Evolutionary conservation across 1,139 yeast genomes (phyloP), one percentile per base, ranked within the genome.

Genomic region (Magnusiomyces fungicola): DNA sequence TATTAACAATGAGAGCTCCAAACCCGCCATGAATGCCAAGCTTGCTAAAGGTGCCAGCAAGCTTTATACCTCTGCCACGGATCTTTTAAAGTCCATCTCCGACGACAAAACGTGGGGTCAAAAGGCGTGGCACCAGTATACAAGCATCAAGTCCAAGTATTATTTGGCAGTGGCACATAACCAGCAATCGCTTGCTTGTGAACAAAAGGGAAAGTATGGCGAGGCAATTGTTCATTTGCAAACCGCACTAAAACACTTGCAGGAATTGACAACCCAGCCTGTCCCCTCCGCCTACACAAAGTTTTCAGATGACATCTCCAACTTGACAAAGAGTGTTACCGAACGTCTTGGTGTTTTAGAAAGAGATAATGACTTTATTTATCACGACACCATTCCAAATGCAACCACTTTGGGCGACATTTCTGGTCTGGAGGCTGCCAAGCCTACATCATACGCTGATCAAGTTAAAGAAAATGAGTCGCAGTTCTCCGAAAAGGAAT

Each of bases 301-400:
- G 1, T 53, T 64, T 19, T 48, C 51, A 22, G 57, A 56, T 3
- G 47, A 58, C 2, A 44, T 67, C 24, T 61, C 60, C 38, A 53
- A 61, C 4, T 49, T 57, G 32, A 40, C 52, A 2, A 65, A 66
- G 30, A 47, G 75, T 0, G 66, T 76, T 48, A 66, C 67, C 25
- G 71, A 73, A 39, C 76, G 77, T 46, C 61, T 79, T 42, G 64
- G 64, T 3, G 73, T 75, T 9, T 63, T 85, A 54, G 80, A 75
- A 33, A 87, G 85, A 58, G 97, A 92, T 61, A 92, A 92, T 61
- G 97, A 92, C 62, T 82, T 81, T 60, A 87, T 92, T 43, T 92
- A 86, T 60, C 95, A 92, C 64, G 90, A 83, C 25, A 63, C 74
- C 1, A 71, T 90, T 14, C 95, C 95, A 0, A 73, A 79, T 16